Base-by-base conservation (phyloP, 1,284 basidiomycete species). In the Trichosporon sp. region DNA sequence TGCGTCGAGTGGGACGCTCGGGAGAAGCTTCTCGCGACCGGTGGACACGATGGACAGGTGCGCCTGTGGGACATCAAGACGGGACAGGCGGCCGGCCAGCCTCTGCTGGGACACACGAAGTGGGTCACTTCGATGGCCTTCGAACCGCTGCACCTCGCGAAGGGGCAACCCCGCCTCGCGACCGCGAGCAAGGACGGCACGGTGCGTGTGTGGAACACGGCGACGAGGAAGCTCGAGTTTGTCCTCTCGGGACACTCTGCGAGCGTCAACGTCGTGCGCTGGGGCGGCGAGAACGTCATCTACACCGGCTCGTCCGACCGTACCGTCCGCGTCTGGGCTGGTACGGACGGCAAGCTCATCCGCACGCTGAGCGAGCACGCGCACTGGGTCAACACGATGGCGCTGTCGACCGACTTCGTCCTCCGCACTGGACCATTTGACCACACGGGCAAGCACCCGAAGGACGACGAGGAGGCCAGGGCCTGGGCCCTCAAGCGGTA, bases 351-450 rank as follows among this genome's bases (percentile, higher is more conserved):
- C n/a, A 88, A 87, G 77, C 80, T 88, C 43, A 86, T 87, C 46
- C 83, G 88, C 46, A 91, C 90, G 0, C 86, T 99, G 35, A 94
- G 92, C 82, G 95, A 98, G 75, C 97, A 99, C 78, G 96, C 96
- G 0, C 97, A 99, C 80, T 98, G 96, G 96, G 96, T 99, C 21
- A 99, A 96, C 63, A 98, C 96, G 0, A 89, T 99, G 65, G 91
- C 96, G 1, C 88, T 99, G 69, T 96, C 94, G 79, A 97, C 96
- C 14, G 96, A 99, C 82, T 98, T 96, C 80, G 89, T 96, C 14
- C 87, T 98, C 8, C 90, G 96, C 2, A 98, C 96, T 0, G 96
- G 97, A 0, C 94, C 96, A 0, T 99, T 92, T 77, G 96, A 98
- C 81, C 92, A 97, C 76, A 91, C 88, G 0, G 88, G 88, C 68